A percentile compares a stretch with the other conserved stretches of the same genome.
Conservation (phyloP, 2,329 filamentous ascomycete species). For the Colletotrichum sp. region DNA sequence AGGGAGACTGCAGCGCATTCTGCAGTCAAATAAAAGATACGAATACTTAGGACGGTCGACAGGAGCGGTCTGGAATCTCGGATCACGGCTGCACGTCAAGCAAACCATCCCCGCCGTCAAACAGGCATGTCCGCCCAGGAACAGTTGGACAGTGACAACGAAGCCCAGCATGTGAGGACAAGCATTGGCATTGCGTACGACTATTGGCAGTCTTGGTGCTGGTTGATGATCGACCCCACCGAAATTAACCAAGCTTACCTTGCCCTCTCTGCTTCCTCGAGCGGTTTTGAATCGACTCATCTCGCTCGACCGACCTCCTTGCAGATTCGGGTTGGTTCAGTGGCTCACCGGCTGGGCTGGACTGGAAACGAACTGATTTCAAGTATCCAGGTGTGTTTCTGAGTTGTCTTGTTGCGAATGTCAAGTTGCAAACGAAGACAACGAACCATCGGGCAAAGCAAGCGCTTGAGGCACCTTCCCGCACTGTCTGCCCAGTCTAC, state of each 20-base stretch:
- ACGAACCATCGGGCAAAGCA: neutral
- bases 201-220: neutral
- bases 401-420: neutral
- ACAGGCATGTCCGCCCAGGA: neutral
- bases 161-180: neutral
- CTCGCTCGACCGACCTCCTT: conserved; percentile 18
- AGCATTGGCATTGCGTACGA: conserved; percentile 5
- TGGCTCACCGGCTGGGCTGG: neutral
- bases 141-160: neutral
- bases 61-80: conserved; percentile 8
- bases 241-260: conserved; percentile 4
- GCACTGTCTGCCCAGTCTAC: neutral
- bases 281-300: conserved; percentile 14
- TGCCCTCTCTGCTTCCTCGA: neutral
- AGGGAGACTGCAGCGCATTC: neutral
- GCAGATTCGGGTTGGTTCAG: neutral
- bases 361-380: neutral
- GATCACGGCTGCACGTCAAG: conserved; percentile 11
- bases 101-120: neutral
- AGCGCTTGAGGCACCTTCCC: neutral
- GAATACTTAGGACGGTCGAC: neutral
- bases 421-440: neutral
- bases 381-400: neutral
- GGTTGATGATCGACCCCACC: neutral
- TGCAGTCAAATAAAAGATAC: conserved; percentile 10